phyloP scores from a whole-genome alignment of 345 rosid species.

The Cochlearia excelsa region DNA sequence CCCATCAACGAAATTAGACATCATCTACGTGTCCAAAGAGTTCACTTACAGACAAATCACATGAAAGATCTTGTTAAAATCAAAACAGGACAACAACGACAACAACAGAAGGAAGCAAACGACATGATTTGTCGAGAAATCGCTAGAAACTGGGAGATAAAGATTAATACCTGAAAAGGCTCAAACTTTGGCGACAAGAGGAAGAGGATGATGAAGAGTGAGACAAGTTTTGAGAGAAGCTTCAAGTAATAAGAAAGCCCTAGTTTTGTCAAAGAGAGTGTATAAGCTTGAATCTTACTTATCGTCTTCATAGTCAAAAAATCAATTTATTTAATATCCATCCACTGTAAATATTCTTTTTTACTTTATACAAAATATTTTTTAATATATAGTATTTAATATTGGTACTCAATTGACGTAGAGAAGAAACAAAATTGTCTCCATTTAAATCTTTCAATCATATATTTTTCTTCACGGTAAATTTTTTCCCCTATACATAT shows the following conservation, averaged over 20 bases:
- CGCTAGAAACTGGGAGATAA: not conserved
- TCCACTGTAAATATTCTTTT: too few relatives aligned
- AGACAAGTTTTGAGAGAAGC: slow-evolving; percentile 25
- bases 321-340: too few relatives aligned
- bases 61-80: slow-evolving; percentile 7
- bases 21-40: slow-evolving; percentile 1
- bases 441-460: too few relatives aligned
- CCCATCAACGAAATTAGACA: slow-evolving; percentile 9
- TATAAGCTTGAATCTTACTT: slow-evolving; percentile 15
- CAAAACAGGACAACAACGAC: slow-evolving; percentile 22
- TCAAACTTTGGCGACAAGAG: slow-evolving; percentile 23
- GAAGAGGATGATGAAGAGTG: slow-evolving; percentile 14
- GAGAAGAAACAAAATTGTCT: too few relatives aligned
- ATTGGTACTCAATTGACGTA: too few relatives aligned
- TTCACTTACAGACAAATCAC: slow-evolving; percentile 16
- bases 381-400: too few relatives aligned
- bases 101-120: slow-evolving; percentile 14
- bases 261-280: slow-evolving; percentile 28
- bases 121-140: slow-evolving; percentile 16
- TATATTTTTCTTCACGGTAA: too few relatives aligned
- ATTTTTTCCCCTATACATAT: too few relatives aligned
- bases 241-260: slow-evolving; percentile 26
- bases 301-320: too few relatives aligned
- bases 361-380: too few relatives aligned
- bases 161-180: slow-evolving; percentile 18